phyloP scores from a whole-genome alignment of 2,329 filamentous ascomycete genomes.

The Fusarium falciforme region DNA sequence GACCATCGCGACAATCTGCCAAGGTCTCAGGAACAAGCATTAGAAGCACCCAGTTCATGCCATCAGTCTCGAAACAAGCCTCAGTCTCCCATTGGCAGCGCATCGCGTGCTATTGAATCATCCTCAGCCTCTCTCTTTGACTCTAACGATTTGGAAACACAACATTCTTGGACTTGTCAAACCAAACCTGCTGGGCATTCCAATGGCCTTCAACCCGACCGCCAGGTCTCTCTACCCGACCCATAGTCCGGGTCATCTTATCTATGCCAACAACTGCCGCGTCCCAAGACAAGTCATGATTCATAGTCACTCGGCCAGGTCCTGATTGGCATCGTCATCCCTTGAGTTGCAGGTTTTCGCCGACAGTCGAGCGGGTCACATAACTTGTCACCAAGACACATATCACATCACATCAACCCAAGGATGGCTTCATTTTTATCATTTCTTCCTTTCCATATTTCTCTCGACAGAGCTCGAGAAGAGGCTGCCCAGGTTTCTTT shows the following conservation, averaged over 20 bases:
- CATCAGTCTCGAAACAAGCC: not conserved
- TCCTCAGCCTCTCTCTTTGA: not conserved
- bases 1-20: not conserved
- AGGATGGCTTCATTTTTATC: slow-evolving; percentile 16
- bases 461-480: slow-evolving; percentile 10
- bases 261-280: slow-evolving; percentile 1
- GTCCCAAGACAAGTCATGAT: not conserved
- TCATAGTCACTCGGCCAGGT: not conserved
- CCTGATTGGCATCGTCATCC: slow-evolving; percentile 14
- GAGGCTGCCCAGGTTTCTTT: slow-evolving; percentile 38
- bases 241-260: not conserved
- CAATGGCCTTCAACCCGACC: not conserved
- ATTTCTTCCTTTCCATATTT: slow-evolving; percentile 28
- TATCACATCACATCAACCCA: not conserved
- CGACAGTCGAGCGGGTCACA: not conserved
- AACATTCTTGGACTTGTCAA: not conserved
- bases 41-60: not conserved
- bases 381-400: not conserved
- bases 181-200: not conserved
- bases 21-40: not conserved
- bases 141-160: not conserved
- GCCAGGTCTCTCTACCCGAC: not conserved
- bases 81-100: not conserved
- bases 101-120: not conserved
- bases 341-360: slow-evolving; percentile 6